Conservation (phyloP, 2,329 filamentous ascomycete genomes). For the Fusarium nurragi region DNA sequence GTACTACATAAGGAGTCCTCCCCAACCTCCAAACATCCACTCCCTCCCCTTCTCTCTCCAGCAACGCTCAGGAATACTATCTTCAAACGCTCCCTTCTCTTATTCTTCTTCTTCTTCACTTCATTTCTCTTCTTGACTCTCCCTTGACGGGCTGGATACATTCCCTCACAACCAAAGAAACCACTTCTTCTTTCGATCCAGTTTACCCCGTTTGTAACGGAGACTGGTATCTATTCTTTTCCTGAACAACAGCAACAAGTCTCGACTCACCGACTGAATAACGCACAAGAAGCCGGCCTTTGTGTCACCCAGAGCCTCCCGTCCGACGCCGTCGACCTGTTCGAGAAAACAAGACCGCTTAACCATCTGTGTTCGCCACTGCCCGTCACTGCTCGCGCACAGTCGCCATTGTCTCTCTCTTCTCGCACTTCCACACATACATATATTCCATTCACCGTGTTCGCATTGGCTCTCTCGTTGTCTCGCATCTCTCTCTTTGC, state of each 20-base stretch:
- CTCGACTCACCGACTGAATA: constrained; percentile 24
- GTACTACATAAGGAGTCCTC: constrained; percentile 36
- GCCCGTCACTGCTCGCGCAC: constrained; percentile 27
- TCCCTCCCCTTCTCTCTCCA: constrained; percentile 21
- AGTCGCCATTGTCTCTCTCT: constrained; percentile 10
- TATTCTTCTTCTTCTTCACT: constrained; percentile 19
- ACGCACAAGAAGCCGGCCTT: constrained; percentile 18
- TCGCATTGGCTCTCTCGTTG: constrained; percentile 16
- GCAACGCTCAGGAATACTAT: constrained; percentile 41
- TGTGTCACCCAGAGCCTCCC: constrained; percentile 29
- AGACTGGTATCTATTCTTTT: constrained; percentile 22
- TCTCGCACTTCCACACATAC: neutral
- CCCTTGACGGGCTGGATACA: constrained; percentile 38
- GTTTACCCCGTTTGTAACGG: too few relatives aligned
- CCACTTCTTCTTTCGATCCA: constrained; percentile 22
- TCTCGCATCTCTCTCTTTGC: constrained; percentile 31
- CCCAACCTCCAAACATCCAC: too few relatives aligned
- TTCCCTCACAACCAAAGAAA: constrained; percentile 31
- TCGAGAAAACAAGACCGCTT: constrained; percentile 36
- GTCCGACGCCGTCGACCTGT: constrained; percentile 30
- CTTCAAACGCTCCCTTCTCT: constrained; percentile 25
- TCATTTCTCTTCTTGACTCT: constrained; percentile 25
- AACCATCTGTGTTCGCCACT: constrained; percentile 25
- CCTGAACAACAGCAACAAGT: constrained; percentile 3
- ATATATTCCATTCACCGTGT: constrained; percentile 21